Evolutionary conservation across 768 basidiomycete species (phyloP).

Genomic region (Agaricus subrufescens): DNA sequence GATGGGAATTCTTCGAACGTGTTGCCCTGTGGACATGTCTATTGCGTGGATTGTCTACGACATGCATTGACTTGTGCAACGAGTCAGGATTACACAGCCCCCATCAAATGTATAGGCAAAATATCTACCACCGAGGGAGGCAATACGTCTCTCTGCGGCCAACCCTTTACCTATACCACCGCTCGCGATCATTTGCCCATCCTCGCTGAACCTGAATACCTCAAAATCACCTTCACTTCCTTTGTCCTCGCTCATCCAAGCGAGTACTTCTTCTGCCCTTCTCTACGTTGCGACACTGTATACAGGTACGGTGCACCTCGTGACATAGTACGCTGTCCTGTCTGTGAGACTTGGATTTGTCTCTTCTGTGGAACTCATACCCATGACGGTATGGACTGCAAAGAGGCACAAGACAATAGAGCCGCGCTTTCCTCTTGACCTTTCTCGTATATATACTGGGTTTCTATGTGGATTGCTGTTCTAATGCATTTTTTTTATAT

Average conservation of each 20-base stretch:
- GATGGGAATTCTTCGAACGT: slow-evolving; percentile 14
- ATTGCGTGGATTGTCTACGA: slow-evolving; percentile 47
- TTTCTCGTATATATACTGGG: background rate
- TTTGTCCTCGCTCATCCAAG: slow-evolving; percentile 35
- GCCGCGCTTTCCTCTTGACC: background rate
- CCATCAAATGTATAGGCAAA: slow-evolving; percentile 34
- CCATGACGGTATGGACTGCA: slow-evolving; percentile 22
- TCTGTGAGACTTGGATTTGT: slow-evolving; percentile 22
- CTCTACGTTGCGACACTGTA: slow-evolving; percentile 43
- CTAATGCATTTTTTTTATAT: background rate
- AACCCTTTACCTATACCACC: slow-evolving; percentile 31
- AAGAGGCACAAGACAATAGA: slow-evolving; percentile 6
- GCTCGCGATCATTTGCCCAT: slow-evolving; percentile 34
- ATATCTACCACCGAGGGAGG: slow-evolving; percentile 9
- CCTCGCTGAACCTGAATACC: slow-evolving; percentile 32
- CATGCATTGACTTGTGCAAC: slow-evolving; percentile 32
- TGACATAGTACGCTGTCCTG: slow-evolving; percentile 20
- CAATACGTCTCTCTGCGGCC: slow-evolving; percentile 20
- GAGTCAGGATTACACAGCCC: slow-evolving; percentile 20
- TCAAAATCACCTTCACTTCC: slow-evolving; percentile 36
- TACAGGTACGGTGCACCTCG: slow-evolving; percentile 28
- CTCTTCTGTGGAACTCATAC: slow-evolving; percentile 22
- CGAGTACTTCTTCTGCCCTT: slow-evolving; percentile 52
- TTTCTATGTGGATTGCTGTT: background rate
- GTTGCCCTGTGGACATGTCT: slow-evolving; percentile 45